Evolutionary conservation across 352 stramenopile species (phyloP).

Genomic region (Globisporangium acanthophoron): DNA sequence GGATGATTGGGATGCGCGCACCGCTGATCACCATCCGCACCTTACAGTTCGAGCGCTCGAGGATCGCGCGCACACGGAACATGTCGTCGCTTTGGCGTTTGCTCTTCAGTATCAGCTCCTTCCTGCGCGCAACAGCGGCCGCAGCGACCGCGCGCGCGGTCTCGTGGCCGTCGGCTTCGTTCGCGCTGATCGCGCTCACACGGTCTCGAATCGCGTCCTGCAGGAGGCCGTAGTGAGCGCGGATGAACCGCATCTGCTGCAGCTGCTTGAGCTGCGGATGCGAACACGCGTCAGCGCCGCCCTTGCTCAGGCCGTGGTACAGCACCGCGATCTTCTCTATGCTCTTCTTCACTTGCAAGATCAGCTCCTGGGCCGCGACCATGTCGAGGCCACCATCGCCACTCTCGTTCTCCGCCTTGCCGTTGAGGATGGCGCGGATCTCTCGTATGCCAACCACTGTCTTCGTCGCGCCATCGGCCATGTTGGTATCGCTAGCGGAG

Average conservation of each 20-base stretch:
- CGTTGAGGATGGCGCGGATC: slow-evolving; percentile 36
- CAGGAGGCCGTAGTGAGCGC: slow-evolving; percentile 28
- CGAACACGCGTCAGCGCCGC: slow-evolving; percentile 6
- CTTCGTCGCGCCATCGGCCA: neutral
- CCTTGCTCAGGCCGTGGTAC: slow-evolving; percentile 25
- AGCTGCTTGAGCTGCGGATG: slow-evolving; percentile 21
- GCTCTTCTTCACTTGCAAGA: slow-evolving; percentile 39
- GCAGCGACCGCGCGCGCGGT: slow-evolving; percentile 5
- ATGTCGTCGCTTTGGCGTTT: slow-evolving; percentile 38
- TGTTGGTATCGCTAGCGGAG: neutral
- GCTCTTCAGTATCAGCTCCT: slow-evolving; percentile 32
- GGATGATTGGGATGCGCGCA: slow-evolving; percentile 78
- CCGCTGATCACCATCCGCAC: slow-evolving; percentile 60
- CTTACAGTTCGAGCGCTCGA: slow-evolving; percentile 48
- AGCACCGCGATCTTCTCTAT: slow-evolving; percentile 36
- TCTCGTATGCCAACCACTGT: slow-evolving; percentile 26
- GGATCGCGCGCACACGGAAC: slow-evolving; percentile 35
- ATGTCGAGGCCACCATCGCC: slow-evolving; percentile 15
- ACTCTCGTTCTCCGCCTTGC: slow-evolving; percentile 9
- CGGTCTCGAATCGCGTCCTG: slow-evolving; percentile 25
- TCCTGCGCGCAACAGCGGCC: slow-evolving; percentile 17
- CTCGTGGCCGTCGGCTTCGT: slow-evolving; percentile 8
- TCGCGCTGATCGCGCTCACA: slow-evolving; percentile 11
- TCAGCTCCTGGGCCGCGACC: slow-evolving; percentile 33
- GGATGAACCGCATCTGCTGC: slow-evolving; percentile 39